Evolutionary conservation across 2,329 filamentous ascomycete species (phyloP).

Genomic region (Diplocarpon mali): DNA sequence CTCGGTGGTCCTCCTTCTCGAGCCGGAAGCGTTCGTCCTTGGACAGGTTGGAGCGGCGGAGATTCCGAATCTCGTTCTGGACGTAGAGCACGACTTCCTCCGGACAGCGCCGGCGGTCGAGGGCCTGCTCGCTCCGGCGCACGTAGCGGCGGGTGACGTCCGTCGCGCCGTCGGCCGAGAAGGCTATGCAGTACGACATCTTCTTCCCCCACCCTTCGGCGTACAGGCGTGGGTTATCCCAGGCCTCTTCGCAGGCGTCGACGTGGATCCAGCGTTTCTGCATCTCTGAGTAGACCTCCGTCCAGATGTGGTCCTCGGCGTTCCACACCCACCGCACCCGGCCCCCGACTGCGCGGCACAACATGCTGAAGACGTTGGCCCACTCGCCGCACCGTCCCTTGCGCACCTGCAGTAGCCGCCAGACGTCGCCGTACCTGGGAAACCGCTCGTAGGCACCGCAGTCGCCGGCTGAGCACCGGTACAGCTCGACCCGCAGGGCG

Average conservation of each 20-base stretch:
- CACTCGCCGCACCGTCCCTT: conserved; percentile 87
- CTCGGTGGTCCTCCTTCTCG: conserved; percentile 67
- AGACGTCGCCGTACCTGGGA: conserved; percentile 89
- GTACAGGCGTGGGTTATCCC: conserved; percentile 89
- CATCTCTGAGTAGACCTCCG: conserved; percentile 91
- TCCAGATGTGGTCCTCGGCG: conserved; percentile 94
- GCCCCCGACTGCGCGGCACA: conserved; percentile 84
- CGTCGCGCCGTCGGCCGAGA: conserved; percentile 74
- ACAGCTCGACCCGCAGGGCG: conserved; percentile 79
- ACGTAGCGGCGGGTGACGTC: conserved; percentile 58
- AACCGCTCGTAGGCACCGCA: conserved; percentile 82
- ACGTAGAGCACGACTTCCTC: conserved; percentile 89
- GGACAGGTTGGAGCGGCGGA: conserved; percentile 71
- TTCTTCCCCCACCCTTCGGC: conserved; percentile 93
- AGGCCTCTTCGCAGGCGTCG: conserved; percentile 86
- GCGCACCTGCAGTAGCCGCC: conserved; percentile 77
- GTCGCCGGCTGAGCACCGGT: conserved; percentile 65
- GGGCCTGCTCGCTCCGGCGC: conserved; percentile 59
- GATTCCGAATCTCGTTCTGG: conserved; percentile 78
- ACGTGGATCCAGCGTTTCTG: conserved; percentile 94
- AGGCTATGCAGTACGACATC: conserved; percentile 94
- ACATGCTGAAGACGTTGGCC: conserved; percentile 98
- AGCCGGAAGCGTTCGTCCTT: conserved; percentile 77
- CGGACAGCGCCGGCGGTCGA: conserved; percentile 67
- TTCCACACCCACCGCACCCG: conserved; percentile 98